Conservation (phyloP, 352 stramenopile species). For the Globisporangium iwayamae region DNA sequence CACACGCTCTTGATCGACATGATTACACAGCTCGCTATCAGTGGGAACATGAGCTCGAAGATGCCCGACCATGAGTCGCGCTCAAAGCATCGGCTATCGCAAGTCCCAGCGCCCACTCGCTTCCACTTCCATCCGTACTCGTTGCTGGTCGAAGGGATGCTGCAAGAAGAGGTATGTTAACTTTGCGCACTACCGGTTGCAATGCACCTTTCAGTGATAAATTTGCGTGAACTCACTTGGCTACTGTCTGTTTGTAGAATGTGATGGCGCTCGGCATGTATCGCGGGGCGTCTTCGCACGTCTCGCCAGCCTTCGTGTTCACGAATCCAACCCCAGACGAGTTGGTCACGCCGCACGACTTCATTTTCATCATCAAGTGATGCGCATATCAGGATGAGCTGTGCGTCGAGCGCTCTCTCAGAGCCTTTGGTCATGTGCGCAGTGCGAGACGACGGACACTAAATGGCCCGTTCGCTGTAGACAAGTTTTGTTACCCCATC, state of each 20-base stretch:
- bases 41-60: constrained; percentile 46
- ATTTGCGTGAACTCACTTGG: no score
- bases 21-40: constrained; percentile 59
- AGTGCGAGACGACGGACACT: background rate
- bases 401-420: background rate
- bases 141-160: constrained; percentile 46
- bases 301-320: constrained; percentile 52
- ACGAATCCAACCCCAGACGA: constrained; percentile 63
- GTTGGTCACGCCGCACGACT: constrained; percentile 51
- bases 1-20: constrained; percentile 65
- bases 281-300: constrained; percentile 28
- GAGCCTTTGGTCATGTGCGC: background rate
- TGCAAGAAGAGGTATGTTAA: constrained; percentile 47
- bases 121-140: constrained; percentile 64
- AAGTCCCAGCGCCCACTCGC: constrained; percentile 47
- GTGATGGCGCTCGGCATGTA: constrained; percentile 61
- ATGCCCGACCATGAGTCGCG: constrained; percentile 43
- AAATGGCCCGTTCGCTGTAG: background rate
- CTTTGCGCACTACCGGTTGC: background rate
- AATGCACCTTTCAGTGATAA: no score
- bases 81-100: constrained; percentile 40
- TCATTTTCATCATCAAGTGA: constrained; percentile 69
- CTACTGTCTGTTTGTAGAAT: constrained; percentile 22
- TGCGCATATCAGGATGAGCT: no score
- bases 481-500: no score